These are phyloP conservation scores for Rhodosporidiobolus sp. DNA, from an alignment of 768 basidiomycete genomes.

Conservation along the genomic window DNA sequence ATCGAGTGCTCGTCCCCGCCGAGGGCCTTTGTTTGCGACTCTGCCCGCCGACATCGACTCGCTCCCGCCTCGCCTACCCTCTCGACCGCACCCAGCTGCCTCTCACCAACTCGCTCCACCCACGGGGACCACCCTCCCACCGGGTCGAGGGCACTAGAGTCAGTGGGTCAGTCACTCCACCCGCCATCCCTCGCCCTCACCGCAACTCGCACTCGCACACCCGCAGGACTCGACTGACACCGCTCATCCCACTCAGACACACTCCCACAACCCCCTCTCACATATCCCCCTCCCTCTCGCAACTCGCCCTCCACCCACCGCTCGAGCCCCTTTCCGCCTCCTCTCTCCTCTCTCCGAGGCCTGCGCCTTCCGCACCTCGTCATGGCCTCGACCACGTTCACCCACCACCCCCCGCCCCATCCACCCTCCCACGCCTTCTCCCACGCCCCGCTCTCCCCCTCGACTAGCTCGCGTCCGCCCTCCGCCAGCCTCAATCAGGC, in stretches of 20 bases:
- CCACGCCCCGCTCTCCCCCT: background rate
- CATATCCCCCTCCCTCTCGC: background rate
- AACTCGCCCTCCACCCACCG: too few species aligned
- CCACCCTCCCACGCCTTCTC: background rate
- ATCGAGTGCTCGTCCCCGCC: too few species aligned
- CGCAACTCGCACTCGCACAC: too few species aligned
- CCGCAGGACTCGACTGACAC: background rate
- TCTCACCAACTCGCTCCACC: too few species aligned
- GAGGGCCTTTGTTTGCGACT: too few species aligned
- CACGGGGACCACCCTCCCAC: too few species aligned
- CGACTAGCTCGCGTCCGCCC: background rate
- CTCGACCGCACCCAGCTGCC: too few species aligned
- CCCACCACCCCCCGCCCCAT: background rate
- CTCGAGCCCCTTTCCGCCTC: background rate
- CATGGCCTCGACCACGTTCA: background rate
- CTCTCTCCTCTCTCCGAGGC: background rate
- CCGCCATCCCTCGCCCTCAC: too few species aligned
- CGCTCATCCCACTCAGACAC: background rate
- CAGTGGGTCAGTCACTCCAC: too few species aligned
- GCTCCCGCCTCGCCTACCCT: too few species aligned
- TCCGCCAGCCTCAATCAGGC: constrained; percentile 1
- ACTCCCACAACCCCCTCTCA: background rate
- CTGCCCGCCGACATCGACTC: too few species aligned
- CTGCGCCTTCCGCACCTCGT: background rate
- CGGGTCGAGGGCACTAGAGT: too few species aligned